phyloP scores from a whole-genome alignment of 1,284 basidiomycete genomes.

The Vanrija sp. region DNA sequence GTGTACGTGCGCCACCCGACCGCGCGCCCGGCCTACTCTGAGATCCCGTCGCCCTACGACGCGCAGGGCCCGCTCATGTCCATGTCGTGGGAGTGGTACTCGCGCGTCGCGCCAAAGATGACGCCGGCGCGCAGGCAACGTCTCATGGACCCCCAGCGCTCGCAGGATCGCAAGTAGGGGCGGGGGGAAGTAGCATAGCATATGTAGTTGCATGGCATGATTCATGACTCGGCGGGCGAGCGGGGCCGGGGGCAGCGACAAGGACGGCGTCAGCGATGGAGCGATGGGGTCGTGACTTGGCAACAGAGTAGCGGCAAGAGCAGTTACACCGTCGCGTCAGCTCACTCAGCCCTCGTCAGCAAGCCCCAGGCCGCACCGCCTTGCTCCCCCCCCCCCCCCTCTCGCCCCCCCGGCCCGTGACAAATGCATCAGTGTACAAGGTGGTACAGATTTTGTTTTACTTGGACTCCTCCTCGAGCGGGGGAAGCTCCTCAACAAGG shows the following conservation, averaged over 20 bases:
- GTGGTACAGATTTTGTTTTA: neutral
- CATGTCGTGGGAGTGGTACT: constrained; percentile 86
- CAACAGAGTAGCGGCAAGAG: too few relatives aligned
- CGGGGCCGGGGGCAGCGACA: too few relatives aligned
- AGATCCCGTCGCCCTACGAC: constrained; percentile 88
- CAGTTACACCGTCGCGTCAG: too few relatives aligned
- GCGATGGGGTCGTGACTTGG: too few relatives aligned
- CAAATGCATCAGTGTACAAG: neutral
- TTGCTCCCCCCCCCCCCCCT: too few relatives aligned
- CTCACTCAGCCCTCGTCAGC: too few relatives aligned
- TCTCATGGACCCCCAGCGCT: constrained; percentile 61
- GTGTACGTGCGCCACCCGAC: constrained; percentile 95
- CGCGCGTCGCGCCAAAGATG: constrained; percentile 59
- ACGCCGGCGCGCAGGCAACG: constrained; percentile 61
- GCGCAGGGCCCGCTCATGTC: constrained; percentile 86
- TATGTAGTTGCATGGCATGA: too few relatives aligned
- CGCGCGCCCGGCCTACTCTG: constrained; percentile 82
- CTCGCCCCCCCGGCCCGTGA: too few relatives aligned
- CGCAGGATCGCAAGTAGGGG: constrained; percentile 24
- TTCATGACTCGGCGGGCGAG: too few relatives aligned
- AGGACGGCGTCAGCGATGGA: too few relatives aligned
- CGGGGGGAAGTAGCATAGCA: too few relatives aligned
- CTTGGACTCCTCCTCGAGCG: constrained; percentile 23
- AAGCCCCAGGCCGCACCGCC: too few relatives aligned
- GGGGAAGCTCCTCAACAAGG: constrained; percentile 56